A percentile compares a stretch with the other conserved stretches of the same genome.
These are phyloP conservation scores for Mycogone perniciosa DNA, from an alignment of 2,329 filamentous ascomycete species.

Conservation along the genomic window DNA sequence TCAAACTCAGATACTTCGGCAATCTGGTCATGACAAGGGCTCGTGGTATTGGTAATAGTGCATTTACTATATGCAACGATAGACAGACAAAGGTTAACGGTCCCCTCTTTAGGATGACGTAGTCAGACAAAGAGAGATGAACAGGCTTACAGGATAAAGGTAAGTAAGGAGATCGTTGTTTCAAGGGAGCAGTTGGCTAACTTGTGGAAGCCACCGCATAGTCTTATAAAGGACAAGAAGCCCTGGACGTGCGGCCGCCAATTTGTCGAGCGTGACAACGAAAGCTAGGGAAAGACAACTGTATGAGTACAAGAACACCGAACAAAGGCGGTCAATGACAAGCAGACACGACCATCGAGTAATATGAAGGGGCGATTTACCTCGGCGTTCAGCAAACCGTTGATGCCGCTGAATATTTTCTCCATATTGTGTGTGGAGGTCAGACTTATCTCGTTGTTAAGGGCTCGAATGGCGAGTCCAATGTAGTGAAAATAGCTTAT, in stretches of 20 bases:
- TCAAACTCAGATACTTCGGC: neutral
- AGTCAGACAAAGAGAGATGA: neutral
- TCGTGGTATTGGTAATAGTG: slow-evolving; percentile 1
- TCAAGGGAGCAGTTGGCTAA: neutral
- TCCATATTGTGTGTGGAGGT: neutral
- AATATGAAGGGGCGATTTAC: neutral
- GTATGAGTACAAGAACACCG: neutral
- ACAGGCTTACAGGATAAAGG: neutral
- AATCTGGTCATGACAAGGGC: neutral
- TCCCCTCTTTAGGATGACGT: neutral
- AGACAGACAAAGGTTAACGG: neutral
- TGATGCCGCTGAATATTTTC: neutral
- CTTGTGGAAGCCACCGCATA: neutral
- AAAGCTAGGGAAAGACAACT: neutral
- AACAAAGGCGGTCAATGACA: neutral
- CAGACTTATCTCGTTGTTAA: neutral
- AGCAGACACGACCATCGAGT: neutral
- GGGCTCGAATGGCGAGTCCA: neutral
- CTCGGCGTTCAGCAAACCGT: neutral
- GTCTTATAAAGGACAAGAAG: neutral
- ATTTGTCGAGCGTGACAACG: neutral
- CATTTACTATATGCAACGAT: neutral
- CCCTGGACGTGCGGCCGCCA: neutral
- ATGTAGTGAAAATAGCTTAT: neutral
- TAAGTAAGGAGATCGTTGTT: neutral